Evolutionary conservation across 176 grass and related monocot species (phyloP).

Genomic region (Triticum timopheevii): DNA sequence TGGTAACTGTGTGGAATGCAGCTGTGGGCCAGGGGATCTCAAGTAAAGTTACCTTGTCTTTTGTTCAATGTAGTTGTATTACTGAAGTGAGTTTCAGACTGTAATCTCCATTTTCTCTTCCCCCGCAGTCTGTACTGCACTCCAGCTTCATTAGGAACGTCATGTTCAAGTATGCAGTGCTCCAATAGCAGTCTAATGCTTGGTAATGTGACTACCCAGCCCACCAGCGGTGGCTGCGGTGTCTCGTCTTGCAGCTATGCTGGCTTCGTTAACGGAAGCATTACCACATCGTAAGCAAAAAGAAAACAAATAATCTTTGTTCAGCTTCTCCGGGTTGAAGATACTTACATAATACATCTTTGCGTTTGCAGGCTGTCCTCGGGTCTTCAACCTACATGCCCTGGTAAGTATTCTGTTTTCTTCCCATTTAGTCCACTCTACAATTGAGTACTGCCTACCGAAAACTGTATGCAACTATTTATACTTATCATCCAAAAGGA

Average conservation of each 20-base stretch:
- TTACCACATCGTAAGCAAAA: constrained; percentile 67
- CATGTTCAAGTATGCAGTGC: constrained; percentile 92
- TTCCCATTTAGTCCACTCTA: constrained; percentile 1
- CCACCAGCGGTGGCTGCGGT: constrained; percentile 76
- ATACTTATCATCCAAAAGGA: constrained; percentile 7
- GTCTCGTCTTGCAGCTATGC: constrained; percentile 79
- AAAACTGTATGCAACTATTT: background rate
- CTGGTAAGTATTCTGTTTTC: constrained; percentile 54
- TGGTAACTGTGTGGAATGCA: constrained; percentile 83
- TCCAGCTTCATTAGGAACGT: constrained; percentile 58
- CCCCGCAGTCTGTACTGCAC: constrained; percentile 73
- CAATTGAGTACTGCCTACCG: background rate
- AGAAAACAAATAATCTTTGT: background rate
- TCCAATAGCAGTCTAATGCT: constrained; percentile 79
- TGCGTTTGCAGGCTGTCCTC: constrained; percentile 57
- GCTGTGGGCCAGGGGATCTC: constrained; percentile 86
- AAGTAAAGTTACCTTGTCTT: constrained; percentile 52
- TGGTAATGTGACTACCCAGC: constrained; percentile 66
- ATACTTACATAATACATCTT: background rate
- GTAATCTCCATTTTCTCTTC: constrained; percentile 22
- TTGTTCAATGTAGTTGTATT: constrained; percentile 21
- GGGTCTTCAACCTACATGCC: constrained; percentile 72
- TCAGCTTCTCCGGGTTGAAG: background rate
- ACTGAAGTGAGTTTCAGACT: background rate
- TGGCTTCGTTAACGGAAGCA: constrained; percentile 78